Evolutionary conservation across 2,329 filamentous ascomycete genomes (phyloP).

Genomic region (Aureobasidium sp.): DNA sequence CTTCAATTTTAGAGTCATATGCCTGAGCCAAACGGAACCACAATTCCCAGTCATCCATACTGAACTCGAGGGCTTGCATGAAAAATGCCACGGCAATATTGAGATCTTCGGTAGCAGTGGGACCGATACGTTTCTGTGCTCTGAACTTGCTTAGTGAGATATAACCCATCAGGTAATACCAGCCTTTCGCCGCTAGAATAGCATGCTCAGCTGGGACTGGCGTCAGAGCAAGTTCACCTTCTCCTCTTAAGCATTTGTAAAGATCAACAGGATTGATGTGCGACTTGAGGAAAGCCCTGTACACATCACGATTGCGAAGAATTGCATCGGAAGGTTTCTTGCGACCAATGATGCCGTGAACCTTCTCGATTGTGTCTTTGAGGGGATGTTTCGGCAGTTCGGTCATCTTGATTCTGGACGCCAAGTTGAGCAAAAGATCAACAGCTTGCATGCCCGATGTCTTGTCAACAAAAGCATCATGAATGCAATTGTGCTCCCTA

Average conservation of each 20-base stretch:
- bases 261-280: slow-evolving; percentile 76
- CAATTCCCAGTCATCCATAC: slow-evolving; percentile 74
- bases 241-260: slow-evolving; percentile 72
- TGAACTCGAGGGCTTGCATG: slow-evolving; percentile 74
- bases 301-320: slow-evolving; percentile 78
- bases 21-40: slow-evolving; percentile 86
- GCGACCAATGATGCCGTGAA: slow-evolving; percentile 75
- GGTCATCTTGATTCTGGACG: slow-evolving; percentile 77
- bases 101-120: slow-evolving; percentile 74
- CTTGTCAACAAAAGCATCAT: slow-evolving; percentile 67
- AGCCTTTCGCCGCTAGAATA: slow-evolving; percentile 68
- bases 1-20: slow-evolving; percentile 81
- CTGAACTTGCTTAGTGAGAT: slow-evolving; percentile 82
- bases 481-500: slow-evolving; percentile 68
- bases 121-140: slow-evolving; percentile 63
- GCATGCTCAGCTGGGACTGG: slow-evolving; percentile 59
- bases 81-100: slow-evolving; percentile 75
- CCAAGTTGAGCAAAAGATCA: slow-evolving; percentile 74
- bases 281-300: slow-evolving; percentile 72
- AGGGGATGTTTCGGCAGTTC: slow-evolving; percentile 88
- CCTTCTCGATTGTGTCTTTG: slow-evolving; percentile 82
- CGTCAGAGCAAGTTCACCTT: slow-evolving; percentile 62
- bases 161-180: slow-evolving; percentile 88
- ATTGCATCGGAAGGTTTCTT: slow-evolving; percentile 73
- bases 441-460: slow-evolving; percentile 73